phyloP scores from a whole-genome alignment of 371 early-diverging fungal species.

The Mortierella sp. region DNA sequence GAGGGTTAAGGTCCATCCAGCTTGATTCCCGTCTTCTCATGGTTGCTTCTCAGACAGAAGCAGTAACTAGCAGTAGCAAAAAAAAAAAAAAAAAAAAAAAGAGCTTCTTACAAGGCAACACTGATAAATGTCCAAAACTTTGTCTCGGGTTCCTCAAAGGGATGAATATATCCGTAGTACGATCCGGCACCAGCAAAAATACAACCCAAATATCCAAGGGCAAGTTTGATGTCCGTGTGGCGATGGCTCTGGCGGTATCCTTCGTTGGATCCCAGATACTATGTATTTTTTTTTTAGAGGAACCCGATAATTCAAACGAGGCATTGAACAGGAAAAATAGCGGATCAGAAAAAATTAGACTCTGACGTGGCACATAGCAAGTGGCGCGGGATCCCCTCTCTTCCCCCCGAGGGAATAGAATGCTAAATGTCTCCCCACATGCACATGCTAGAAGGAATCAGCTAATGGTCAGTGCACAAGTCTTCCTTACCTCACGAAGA shows the following conservation, averaged over 20 bases:
- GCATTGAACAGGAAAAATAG: no score
- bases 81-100: neutral
- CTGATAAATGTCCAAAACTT: constrained; percentile 48
- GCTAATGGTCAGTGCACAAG: neutral
- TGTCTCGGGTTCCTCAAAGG: constrained; percentile 37
- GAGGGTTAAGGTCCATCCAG: neutral
- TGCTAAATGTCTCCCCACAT: no score
- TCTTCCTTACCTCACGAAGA: constrained; percentile 40
- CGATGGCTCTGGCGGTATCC: constrained; percentile 51
- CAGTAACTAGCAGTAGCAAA: neutral
- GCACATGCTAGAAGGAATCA: neutral
- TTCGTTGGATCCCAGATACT: constrained; percentile 42
- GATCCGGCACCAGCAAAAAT: constrained; percentile 48
- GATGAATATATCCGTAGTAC: constrained; percentile 49
- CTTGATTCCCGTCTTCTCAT: no score
- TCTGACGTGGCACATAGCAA: neutral
- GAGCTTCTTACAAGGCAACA: constrained; percentile 35
- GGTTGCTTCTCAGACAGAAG: no score
- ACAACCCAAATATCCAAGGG: constrained; percentile 43
- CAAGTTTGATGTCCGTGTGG: constrained; percentile 47
- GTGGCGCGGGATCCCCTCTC: neutral
- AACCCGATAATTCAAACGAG: no score
- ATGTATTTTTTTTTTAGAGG: neutral
- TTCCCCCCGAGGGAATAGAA: neutral
- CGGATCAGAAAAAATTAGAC: neutral